Evolutionary conservation across 2,329 filamentous ascomycete species (phyloP).

Genomic region (Fusarium subtropicale): DNA sequence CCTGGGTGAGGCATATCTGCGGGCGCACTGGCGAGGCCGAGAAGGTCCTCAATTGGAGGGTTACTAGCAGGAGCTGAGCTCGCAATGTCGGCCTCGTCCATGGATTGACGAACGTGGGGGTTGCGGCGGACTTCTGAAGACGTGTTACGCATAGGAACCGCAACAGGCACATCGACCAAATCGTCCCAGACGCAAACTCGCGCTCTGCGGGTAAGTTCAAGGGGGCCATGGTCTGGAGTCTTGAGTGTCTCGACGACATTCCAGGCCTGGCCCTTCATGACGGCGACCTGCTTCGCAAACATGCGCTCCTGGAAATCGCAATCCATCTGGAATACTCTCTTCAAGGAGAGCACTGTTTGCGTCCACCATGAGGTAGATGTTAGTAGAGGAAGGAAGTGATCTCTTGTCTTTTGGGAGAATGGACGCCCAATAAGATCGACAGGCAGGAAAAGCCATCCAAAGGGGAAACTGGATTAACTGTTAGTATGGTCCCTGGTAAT

Average conservation of each 20-base stretch:
- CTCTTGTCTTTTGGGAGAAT: slow-evolving; percentile 91
- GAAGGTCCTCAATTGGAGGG: slow-evolving; percentile 70
- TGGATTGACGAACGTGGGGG: slow-evolving; percentile 60
- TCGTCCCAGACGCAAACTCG: slow-evolving; percentile 99
- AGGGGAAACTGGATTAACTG: slow-evolving; percentile 79
- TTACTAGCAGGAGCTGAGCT: slow-evolving; percentile 51
- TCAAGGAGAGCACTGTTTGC: slow-evolving; percentile 88
- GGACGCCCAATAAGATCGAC: slow-evolving; percentile 96
- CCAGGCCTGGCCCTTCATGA: slow-evolving; percentile 99
- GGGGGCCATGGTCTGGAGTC: slow-evolving; percentile 87
- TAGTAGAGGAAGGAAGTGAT: slow-evolving; percentile 94
- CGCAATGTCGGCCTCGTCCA: slow-evolving; percentile 91
- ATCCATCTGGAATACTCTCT: slow-evolving; percentile 89
- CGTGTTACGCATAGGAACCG: slow-evolving; percentile 86
- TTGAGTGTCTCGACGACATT: slow-evolving; percentile 99
- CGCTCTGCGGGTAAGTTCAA: slow-evolving; percentile 90
- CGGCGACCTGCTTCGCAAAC: slow-evolving; percentile 97
- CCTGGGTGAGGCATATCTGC: slow-evolving; percentile 79
- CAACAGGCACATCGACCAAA: slow-evolving; percentile 93
- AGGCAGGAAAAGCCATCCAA: slow-evolving; percentile 97
- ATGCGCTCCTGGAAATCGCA: slow-evolving; percentile 98
- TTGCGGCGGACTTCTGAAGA: slow-evolving; percentile 85
- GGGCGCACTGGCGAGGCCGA: slow-evolving; percentile 72
- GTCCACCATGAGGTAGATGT: slow-evolving; percentile 98
- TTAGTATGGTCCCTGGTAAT: not conserved